Conservation (phyloP, 345 rosid species). For the Syzygium grande region DNA sequence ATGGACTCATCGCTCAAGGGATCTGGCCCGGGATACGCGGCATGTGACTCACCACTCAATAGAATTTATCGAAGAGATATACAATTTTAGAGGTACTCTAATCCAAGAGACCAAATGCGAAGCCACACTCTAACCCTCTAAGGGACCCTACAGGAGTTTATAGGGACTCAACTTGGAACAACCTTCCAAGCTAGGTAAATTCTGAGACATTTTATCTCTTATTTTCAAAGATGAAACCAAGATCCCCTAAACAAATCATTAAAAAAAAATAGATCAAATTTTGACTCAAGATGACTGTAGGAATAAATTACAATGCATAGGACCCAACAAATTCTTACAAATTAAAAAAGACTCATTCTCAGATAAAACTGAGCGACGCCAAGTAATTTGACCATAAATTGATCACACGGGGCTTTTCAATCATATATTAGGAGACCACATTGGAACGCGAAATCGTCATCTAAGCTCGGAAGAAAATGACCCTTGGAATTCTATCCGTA, state of each 20-base stretch:
- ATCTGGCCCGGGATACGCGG: not conserved
- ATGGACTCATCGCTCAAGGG: not conserved
- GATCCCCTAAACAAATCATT: not conserved
- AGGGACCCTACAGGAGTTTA: not conserved
- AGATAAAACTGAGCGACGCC: not conserved
- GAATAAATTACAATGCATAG: not conserved
- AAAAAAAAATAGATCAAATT: not conserved
- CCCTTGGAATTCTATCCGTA: not conserved
- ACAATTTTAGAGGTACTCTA: not conserved
- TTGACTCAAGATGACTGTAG: not conserved
- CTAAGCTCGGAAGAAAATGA: not conserved
- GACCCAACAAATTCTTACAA: not conserved
- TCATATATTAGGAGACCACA: not conserved
- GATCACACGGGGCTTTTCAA: not conserved
- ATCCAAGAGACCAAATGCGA: not conserved
- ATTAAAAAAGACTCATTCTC: not conserved
- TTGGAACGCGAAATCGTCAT: not conserved
- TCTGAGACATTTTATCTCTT: not conserved
- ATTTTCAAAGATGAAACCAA: not conserved
- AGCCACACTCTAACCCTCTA: not conserved
- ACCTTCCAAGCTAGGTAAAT: not conserved
- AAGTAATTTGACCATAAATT: not conserved
- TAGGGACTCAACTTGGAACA: not conserved
- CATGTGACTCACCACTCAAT: not conserved
- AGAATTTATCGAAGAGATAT: not conserved